Base-by-base conservation (phyloP, 345 rosid species). In the Toxicodendron radicans region DNA sequence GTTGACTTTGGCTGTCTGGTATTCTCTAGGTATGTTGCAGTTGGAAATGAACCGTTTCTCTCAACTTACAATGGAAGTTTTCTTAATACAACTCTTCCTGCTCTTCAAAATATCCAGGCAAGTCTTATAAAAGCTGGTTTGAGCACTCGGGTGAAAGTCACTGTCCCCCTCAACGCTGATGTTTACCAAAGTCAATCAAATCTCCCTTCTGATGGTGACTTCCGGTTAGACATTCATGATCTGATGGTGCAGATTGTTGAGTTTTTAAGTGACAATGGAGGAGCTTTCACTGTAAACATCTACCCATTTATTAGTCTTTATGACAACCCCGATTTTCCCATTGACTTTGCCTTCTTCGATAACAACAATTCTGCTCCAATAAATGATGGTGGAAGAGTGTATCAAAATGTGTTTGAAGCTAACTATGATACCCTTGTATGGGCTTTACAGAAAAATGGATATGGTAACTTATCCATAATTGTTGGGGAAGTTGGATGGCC, bases 401-500 rank as follows among this genome's bases (percentile, higher is more conserved):
- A 89, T 57, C 58, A 76, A 61, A 91, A 87, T 69, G 91, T 90
- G 33, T 84, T 88, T 35, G 93, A 88, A 57, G 95, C 95, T 54
- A 87, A 84, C 81, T 76, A 80, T 57, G 95, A 90, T 60, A 90
- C 86, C 9, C 87, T 91, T 4, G 85, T 78, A 2, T 87, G 89
- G 82, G 86, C 96, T 1, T 79, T 89, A 52, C 85, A 89, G 82
- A 89, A 85, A 78, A 85, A 86, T 65, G 92, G 96, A 58, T 89
- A 71, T 33, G 82, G 86, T 10, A 81, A 85, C 68, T 12, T 87
- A 82, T 49, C 85, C 21, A 85, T 91, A 30, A 79, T 89, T 1
- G 77, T 89, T 38, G 93, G 96, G 21, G 96, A 91, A 76, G 78
- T 91, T 20, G 96, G 95, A 11, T 88, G 95, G 92, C 95, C 92